Evolutionary conservation across 352 stramenopile genomes (phyloP), one percentile per base, ranked within the genome.

Genomic region (Phytopythium montanum): DNA sequence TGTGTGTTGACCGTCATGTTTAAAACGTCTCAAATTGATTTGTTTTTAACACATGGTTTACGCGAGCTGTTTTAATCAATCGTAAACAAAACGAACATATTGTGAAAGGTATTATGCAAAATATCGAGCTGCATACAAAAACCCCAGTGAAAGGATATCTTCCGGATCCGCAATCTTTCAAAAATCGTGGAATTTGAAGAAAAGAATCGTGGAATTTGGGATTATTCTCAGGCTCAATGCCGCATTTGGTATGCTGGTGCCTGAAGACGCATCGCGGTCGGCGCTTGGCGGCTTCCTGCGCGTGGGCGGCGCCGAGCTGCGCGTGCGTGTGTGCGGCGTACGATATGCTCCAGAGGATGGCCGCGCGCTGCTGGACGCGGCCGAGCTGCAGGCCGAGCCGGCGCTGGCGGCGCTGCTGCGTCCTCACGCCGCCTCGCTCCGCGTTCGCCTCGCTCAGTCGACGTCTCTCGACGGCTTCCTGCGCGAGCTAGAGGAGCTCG

Each of bases 381-480:
- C 80, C 10, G 59, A 70, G 36, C 66, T 90, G 51, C 68, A 87
- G 46, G 80, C 81, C 19, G 83, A 90, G 44, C 59, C 71, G n/a
- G 52, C 65, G n/a, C 71, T 92, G 6, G 69, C 80, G 0, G 45
- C 45, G 50, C 68, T 75, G n/a, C 64, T 92, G 10, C 64, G 69
- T 8, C 51, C 68, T 0, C 79, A 88, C 45, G 49, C 59, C 18
- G 59, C 66, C 33, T 79, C 79, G 10, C 62, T 92, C 38, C 81
- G 86, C 66, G 70, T 87, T 36, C 74, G 81, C 16, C 45, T 92
- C 44, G 68, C 63, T 38, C 82, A 90, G 57, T 73, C 80, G 23
- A 65, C 76, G 51, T 84, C 78, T 26, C 64, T 92, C 19, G 66
- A 62, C 14, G 68, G 70, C 31, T 87, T 92, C 26, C 65, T 74